Conservation (phyloP, 805 yeast species). For the Candida sphagnicola region DNA sequence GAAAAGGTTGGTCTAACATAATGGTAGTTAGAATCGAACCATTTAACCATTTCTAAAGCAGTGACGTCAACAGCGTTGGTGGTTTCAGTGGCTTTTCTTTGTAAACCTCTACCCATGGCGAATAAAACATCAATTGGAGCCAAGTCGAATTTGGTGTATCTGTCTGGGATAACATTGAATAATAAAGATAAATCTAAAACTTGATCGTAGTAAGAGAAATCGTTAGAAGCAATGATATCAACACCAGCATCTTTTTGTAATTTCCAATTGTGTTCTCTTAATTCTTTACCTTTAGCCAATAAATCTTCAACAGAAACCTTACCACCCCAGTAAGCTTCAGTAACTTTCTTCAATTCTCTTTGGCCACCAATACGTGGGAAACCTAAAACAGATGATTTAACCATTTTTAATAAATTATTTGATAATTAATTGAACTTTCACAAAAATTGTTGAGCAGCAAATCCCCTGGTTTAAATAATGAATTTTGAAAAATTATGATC, state of each 20-base stretch:
- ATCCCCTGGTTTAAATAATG: slow-evolving; percentile 1
- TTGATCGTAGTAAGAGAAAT: slow-evolving; percentile 97
- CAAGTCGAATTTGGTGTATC: slow-evolving; percentile 90
- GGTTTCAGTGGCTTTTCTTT: slow-evolving; percentile 88
- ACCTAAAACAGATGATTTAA: slow-evolving; percentile 95
- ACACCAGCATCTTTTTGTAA: slow-evolving; percentile 96
- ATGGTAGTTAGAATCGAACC: slow-evolving; percentile 99
- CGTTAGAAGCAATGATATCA: slow-evolving; percentile 94
- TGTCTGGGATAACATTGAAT: slow-evolving; percentile 95
- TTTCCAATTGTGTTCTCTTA: slow-evolving; percentile 97
- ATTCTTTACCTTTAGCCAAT: slow-evolving; percentile 87
- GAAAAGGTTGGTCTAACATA: slow-evolving; percentile 99
- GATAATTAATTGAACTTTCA: background rate
- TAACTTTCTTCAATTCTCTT: slow-evolving; percentile 98
- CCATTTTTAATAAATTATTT: slow-evolving; percentile 54
- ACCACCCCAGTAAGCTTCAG: slow-evolving; percentile 99
- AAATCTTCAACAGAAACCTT: slow-evolving; percentile 85
- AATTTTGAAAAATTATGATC: background rate
- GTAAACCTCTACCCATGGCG: slow-evolving; percentile 99
- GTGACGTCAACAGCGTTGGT: slow-evolving; percentile 94
- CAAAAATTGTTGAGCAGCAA: background rate
- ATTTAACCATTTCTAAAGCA: slow-evolving; percentile 98
- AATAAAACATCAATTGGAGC: slow-evolving; percentile 87
- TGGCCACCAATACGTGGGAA: slow-evolving; percentile 99
- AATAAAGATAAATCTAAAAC: slow-evolving; percentile 87